Evolutionary conservation across 2,329 filamentous ascomycete species (phyloP), one percentile per base, ranked within the genome.

Genomic region (Fusarium graminum): DNA sequence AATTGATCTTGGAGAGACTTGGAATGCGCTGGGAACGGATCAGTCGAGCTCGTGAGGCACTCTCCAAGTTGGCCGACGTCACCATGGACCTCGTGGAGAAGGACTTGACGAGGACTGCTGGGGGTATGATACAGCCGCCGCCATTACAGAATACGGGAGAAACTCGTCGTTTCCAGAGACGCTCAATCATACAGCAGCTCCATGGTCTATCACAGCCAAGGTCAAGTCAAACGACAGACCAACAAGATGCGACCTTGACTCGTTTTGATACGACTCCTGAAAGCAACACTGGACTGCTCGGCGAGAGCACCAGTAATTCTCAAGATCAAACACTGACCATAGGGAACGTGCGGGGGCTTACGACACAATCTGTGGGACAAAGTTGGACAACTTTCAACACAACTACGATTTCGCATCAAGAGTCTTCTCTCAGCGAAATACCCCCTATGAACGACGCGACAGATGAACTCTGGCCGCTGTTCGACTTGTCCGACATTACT

Each of bases 51-150:
- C 56, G 56, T 1, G 58, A 61, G 10, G 56, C 50, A 4, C 25
- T 61, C 1, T 54, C 34, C 1, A 61, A 38, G 54, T 38, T 61
- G 7, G 58, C 58, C 4, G 58, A 61, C 28, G 58, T 56, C 9
- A 61, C 58, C 6, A 28, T 61, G 7, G 56, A 61, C 2, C 46
- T 61, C 0, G 39, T 61, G 1, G 58, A 61, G 40, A 61, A 61
- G 17, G 40, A 46, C 1, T 14, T 30, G 16, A 16, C 25, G n/a
- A 12, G 29, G 14, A 16, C 40, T 13, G 16, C 29, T 2, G 56
- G 42, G 4, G 45, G 13, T 1, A 2, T 14, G 0, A 5, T 22
- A 1, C 29, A 16, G 6, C 1, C 11, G 8, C 28, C 16, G 9
- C 11, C 7, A 11, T 26, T 14, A 2, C 58, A 61, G 0, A 2